These are phyloP conservation scores for Kodamaea kakaduensis DNA, from an alignment of 805 yeast species.

Conservation along the genomic window DNA sequence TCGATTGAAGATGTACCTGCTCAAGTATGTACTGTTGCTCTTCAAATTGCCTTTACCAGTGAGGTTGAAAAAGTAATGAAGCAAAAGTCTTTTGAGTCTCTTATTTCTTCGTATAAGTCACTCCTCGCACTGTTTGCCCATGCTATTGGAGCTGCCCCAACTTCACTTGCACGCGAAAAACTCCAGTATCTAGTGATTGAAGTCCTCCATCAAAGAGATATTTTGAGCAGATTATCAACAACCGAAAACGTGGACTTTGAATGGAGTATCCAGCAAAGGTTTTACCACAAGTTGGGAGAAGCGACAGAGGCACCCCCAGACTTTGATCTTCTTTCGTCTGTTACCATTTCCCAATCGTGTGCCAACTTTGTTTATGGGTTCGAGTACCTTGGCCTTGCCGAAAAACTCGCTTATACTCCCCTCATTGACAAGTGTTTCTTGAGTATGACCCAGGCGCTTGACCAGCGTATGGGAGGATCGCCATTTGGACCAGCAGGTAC, in stretches of 20 bases:
- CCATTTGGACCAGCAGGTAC: slow-evolving; percentile 97
- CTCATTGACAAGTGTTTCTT: slow-evolving; percentile 59
- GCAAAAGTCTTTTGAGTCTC: slow-evolving; percentile 1
- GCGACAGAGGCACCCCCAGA: too few species aligned
- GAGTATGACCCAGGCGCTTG: slow-evolving; percentile 69
- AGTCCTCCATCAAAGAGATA: slow-evolving; percentile 52
- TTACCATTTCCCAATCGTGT: slow-evolving; percentile 52
- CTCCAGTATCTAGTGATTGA: slow-evolving; percentile 66
- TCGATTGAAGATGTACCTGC: slow-evolving; percentile 45
- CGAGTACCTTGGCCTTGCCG: slow-evolving; percentile 76
- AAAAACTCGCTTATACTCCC: slow-evolving; percentile 73
- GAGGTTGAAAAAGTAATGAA: slow-evolving; percentile 30
- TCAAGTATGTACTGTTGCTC: slow-evolving; percentile 53
- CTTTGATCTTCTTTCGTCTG: slow-evolving; percentile 29
- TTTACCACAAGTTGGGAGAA: slow-evolving; percentile 27
- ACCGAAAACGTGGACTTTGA: slow-evolving; percentile 17
- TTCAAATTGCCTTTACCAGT: slow-evolving; percentile 56
- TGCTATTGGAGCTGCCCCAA: slow-evolving; percentile 18
- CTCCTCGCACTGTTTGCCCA: slow-evolving; percentile 27
- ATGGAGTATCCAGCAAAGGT: slow-evolving; percentile 56
- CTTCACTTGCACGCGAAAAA: slow-evolving; percentile 36
- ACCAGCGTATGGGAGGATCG: slow-evolving; percentile 78
- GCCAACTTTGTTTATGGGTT: slow-evolving; percentile 61
- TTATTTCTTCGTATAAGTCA: slow-evolving; percentile 5
- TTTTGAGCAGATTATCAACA: slow-evolving; percentile 14